These are phyloP conservation scores for Nasturtium officinale DNA, from an alignment of 345 rosid species.

Conservation along the genomic window DNA sequence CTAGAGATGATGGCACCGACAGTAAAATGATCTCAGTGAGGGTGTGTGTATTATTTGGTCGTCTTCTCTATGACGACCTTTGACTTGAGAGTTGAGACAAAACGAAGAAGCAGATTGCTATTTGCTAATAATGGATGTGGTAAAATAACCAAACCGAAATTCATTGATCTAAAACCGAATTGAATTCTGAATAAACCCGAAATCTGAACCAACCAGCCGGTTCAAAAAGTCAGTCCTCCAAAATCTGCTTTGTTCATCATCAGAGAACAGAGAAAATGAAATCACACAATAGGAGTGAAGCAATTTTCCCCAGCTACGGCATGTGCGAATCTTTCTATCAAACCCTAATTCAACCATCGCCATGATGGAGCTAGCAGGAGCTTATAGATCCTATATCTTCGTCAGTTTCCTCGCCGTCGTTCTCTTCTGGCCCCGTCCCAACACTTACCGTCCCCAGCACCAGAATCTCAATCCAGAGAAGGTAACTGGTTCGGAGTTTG, in stretches of 20 bases:
- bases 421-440: constrained; percentile 50
- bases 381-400: constrained; percentile 27
- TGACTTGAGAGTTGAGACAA: background rate
- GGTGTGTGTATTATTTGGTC: constrained; percentile 15
- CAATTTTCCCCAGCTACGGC: constrained; percentile 19
- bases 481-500: constrained; percentile 33
- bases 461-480: constrained; percentile 34
- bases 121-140: background rate
- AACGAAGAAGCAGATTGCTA: background rate
- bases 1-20: constrained; percentile 18
- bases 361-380: constrained; percentile 28
- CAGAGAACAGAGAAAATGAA: constrained; percentile 4
- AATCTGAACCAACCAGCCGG: constrained; percentile 23
- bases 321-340: constrained; percentile 19
- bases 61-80: background rate
- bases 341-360: constrained; percentile 26
- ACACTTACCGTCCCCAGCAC: constrained; percentile 27
- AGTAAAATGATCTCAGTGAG: background rate
- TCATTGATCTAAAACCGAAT: background rate
- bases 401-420: constrained; percentile 29
- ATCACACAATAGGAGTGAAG: constrained; percentile 17
- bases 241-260: constrained; percentile 12
- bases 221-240: constrained; percentile 25
- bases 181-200: background rate
- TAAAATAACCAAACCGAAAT: background rate